Percentiles rank a stretch among this genome's conserved stretches.
phyloP scores from a whole-genome alignment of 169 alveolate species.

The Plasmodium berghei region DNA sequence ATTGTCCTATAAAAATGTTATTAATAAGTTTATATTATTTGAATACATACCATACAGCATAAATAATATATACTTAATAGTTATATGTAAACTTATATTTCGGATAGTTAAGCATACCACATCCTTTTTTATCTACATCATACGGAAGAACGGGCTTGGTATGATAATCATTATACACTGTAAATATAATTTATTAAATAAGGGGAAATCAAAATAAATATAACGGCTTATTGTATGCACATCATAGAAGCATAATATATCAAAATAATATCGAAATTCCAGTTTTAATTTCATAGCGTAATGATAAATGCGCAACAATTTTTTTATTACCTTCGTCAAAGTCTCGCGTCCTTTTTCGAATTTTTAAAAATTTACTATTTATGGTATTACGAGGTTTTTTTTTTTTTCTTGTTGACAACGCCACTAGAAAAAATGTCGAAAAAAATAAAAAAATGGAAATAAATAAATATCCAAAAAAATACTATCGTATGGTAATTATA shows the following conservation, averaged over 20 bases:
- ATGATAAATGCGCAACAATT: not conserved
- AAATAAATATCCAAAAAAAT: not conserved
- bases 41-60: not conserved
- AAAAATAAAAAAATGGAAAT: constrained; percentile 3
- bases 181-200: constrained; percentile 3
- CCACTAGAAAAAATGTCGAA: constrained; percentile 19
- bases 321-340: constrained; percentile 61
- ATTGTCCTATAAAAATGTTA: constrained; percentile 61
- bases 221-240: not conserved
- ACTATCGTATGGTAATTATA: no score
- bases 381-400: constrained; percentile 73
- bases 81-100: not conserved
- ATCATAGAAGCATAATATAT: constrained; percentile 3
- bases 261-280: not conserved
- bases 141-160: constrained; percentile 35
- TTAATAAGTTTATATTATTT: constrained; percentile 9
- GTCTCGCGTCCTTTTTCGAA: constrained; percentile 68
- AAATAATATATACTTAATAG: not conserved
- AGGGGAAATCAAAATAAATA: not conserved
- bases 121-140: constrained; percentile 71
- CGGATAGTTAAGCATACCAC: constrained; percentile 30
- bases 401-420: constrained; percentile 65
- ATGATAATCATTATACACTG: constrained; percentile 59
- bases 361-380: constrained; percentile 65
- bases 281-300: not conserved